Percentiles rank a stretch among this genome's conserved stretches.
These are phyloP conservation scores for Colletotrichum musae DNA, from an alignment of 2,329 filamentous ascomycete genomes.

Conservation along the genomic window DNA sequence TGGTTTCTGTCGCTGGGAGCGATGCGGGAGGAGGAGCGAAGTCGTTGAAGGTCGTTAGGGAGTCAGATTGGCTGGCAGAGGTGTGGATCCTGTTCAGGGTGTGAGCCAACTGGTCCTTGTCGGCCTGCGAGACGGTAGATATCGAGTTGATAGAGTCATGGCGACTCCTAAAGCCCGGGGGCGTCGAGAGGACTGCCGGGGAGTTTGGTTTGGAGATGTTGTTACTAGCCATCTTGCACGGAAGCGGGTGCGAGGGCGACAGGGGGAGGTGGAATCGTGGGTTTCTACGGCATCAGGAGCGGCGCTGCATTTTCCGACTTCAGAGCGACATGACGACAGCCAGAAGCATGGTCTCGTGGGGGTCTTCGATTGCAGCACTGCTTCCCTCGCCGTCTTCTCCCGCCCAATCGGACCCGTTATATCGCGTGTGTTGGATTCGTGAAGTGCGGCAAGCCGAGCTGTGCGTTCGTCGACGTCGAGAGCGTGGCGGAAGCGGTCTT, in stretches of 20 bases:
- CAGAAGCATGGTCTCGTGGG: not conserved
- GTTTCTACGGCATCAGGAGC: conserved; percentile 24
- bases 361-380: conserved; percentile 1
- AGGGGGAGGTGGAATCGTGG: conserved; percentile 1
- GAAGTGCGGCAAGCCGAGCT: conserved; percentile 6
- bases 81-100: conserved; percentile 90
- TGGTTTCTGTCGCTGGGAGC: conserved; percentile 73
- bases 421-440: conserved; percentile 1
- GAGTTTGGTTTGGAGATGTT: conserved; percentile 50
- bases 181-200: conserved; percentile 49
- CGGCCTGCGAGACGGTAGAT: conserved; percentile 58
- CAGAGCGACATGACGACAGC: conserved; percentile 27
- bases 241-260: conserved; percentile 7
- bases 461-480: not conserved
- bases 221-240: conserved; percentile 49
- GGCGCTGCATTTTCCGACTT: conserved; percentile 21
- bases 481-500: conserved; percentile 5
- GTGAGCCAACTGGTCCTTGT: conserved; percentile 82
- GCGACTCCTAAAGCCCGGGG: conserved; percentile 51
- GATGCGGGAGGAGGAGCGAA: conserved; percentile 80
- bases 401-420: conserved; percentile 7
- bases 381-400: conserved; percentile 15
- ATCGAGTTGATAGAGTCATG: conserved; percentile 58
- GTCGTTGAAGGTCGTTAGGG: conserved; percentile 94
- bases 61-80: conserved; percentile 86